These are phyloP conservation scores for Fraxinus velutina DNA, from an alignment of 305 asterid genomes.

Conservation along the genomic window DNA sequence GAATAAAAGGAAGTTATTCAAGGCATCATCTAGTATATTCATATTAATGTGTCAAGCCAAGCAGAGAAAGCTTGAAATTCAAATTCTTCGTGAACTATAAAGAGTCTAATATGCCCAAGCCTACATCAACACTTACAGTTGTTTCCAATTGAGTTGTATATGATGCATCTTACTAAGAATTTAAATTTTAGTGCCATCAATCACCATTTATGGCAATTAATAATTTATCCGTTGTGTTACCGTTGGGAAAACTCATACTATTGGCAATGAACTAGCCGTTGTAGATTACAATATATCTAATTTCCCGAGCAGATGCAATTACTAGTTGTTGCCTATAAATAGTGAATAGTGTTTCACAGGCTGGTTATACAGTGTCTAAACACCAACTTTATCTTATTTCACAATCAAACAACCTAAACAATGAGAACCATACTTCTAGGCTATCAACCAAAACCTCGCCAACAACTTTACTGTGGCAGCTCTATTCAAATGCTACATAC, in stretches of 20 bases:
- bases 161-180: neutral
- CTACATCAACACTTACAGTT: neutral
- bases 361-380: neutral
- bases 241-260: neutral
- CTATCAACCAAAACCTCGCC: neutral
- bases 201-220: neutral
- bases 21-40: neutral
- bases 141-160: neutral
- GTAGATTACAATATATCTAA: neutral
- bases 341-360: neutral
- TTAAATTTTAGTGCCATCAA: neutral
- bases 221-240: neutral
- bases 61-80: neutral
- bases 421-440: neutral
- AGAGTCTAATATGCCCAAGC: neutral
- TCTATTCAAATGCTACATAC: neutral
- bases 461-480: neutral
- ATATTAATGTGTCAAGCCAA: neutral
- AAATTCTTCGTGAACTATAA: neutral
- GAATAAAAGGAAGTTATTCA: neutral
- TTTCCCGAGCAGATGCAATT: neutral
- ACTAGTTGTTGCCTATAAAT: neutral
- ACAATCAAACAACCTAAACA: neutral
- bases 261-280: neutral
- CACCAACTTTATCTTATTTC: neutral